phyloP scores from a whole-genome alignment of 805 yeast genomes.

The Candida loeiensis region DNA sequence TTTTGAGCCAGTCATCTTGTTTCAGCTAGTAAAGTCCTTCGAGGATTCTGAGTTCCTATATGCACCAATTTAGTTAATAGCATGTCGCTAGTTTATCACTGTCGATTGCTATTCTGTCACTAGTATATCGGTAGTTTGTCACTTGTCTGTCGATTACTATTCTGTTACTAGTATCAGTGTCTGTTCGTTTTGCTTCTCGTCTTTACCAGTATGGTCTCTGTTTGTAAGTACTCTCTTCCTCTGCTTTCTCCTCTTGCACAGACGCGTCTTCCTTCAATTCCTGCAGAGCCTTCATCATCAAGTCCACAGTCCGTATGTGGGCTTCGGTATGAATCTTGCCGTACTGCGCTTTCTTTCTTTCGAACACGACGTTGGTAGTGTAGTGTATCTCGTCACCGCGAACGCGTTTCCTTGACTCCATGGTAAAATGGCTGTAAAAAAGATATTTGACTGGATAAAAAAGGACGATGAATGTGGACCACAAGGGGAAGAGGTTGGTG shows the following conservation, averaged over 20 bases:
- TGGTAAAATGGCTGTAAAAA: background rate
- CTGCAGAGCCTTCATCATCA: slow-evolving; percentile 30
- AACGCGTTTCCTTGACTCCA: slow-evolving; percentile 12
- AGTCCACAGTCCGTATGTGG: slow-evolving; percentile 26
- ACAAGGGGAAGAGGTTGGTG: slow-evolving; percentile 18
- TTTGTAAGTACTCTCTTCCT: slow-evolving; percentile 2
- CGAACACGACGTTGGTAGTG: background rate
- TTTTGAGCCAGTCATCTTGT: no score
- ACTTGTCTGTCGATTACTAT: no score
- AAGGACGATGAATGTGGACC: background rate
- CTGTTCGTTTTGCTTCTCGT: no score
- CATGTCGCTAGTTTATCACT: no score
- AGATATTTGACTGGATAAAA: background rate
- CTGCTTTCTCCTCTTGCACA: background rate
- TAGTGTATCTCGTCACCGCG: slow-evolving; percentile 14
- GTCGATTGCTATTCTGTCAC: no score
- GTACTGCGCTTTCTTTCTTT: slow-evolving; percentile 21
- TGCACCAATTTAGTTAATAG: no score
- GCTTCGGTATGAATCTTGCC: slow-evolving; percentile 28
- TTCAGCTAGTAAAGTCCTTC: no score
- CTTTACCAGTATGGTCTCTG: slow-evolving; percentile 16
- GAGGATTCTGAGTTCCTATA: no score
- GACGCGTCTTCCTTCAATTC: slow-evolving; percentile 3
- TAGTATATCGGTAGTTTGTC: no score
- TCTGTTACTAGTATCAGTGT: no score